Conservation (phyloP, 371 early-diverging fungal genomes). For the Chytridium lagenaria region DNA sequence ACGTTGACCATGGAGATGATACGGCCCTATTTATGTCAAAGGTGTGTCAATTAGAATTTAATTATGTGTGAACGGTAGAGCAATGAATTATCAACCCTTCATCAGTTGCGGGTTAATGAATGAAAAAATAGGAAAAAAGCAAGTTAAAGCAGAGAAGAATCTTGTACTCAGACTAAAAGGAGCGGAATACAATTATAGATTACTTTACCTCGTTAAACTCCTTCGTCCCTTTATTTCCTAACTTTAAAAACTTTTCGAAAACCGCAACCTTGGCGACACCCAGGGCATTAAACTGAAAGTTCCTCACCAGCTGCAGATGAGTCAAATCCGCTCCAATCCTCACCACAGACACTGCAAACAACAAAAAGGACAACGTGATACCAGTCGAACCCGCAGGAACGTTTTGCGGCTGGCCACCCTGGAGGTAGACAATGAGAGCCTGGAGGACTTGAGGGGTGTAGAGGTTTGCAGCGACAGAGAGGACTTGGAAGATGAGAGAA, state of each 20-base stretch:
- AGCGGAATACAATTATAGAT: not conserved
- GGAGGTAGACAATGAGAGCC: conserved; percentile 21
- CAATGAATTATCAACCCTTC: too few relatives aligned
- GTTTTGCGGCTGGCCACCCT: not conserved
- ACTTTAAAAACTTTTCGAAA: conserved; percentile 30
- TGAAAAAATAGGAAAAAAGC: not conserved
- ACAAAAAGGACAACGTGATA: conserved; percentile 23
- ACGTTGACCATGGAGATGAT: conserved; percentile 3
- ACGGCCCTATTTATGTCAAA: too few relatives aligned
- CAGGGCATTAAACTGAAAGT: conserved; percentile 28
- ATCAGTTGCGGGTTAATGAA: too few relatives aligned
- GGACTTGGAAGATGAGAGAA: conserved; percentile 2
- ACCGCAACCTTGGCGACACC: conserved; percentile 29
- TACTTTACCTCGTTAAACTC: not conserved
- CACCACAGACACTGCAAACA: conserved; percentile 25
- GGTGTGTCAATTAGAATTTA: too few relatives aligned
- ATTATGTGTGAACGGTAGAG: too few relatives aligned
- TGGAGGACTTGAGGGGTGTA: conserved; percentile 34
- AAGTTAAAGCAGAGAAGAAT: not conserved
- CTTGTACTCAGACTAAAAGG: too few relatives aligned
- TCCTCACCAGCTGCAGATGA: conserved; percentile 17
- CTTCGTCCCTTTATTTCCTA: not conserved
- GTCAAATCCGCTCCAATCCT: not conserved
- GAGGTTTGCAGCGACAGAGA: conserved; percentile 28
- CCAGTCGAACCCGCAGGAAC: conserved; percentile 31